Percentiles rank a stretch among this genome's conserved stretches.
Evolutionary conservation across 176 grass and related monocot species (phyloP).

Genomic region (bread wheat (Triticum aestivum)): DNA sequence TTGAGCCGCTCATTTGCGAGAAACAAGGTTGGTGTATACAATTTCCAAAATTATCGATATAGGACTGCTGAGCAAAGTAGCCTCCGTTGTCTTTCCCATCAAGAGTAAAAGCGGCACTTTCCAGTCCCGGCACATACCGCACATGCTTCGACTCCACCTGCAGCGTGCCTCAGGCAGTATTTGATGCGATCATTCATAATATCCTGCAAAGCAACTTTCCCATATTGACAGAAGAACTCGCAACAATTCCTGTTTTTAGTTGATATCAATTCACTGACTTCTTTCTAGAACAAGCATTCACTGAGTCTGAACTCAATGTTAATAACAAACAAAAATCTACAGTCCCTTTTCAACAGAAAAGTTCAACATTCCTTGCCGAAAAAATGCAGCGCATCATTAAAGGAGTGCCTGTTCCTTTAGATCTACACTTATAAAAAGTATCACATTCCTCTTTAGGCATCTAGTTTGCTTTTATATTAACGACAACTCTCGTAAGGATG

Average conservation of each 20-base stretch:
- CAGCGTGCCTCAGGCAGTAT: constrained; percentile 65
- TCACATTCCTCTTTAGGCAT: background rate
- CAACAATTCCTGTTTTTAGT: background rate
- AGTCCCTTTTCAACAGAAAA: background rate
- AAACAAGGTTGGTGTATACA: background rate
- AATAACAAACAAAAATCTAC: no score
- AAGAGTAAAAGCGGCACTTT: constrained; percentile 64
- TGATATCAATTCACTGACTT: no score
- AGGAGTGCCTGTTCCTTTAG: background rate
- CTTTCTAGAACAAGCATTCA: no score
- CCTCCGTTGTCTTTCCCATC: background rate
- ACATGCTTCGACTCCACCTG: constrained; percentile 61
- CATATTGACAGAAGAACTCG: background rate
- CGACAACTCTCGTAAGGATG: background rate
- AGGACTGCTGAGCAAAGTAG: background rate
- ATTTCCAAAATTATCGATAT: background rate
- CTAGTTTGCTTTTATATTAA: constrained; percentile 13
- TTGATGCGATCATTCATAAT: constrained; percentile 89
- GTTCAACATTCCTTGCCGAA: background rate
- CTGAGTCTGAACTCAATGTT: no score
- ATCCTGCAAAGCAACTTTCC: constrained; percentile 48
- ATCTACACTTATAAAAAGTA: background rate
- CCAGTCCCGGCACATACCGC: constrained; percentile 70
- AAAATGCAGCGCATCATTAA: background rate
- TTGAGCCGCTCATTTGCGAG: background rate